These are phyloP conservation scores for Melanogaster broomeanus DNA, from an alignment of 768 basidiomycete genomes.

Conservation along the genomic window DNA sequence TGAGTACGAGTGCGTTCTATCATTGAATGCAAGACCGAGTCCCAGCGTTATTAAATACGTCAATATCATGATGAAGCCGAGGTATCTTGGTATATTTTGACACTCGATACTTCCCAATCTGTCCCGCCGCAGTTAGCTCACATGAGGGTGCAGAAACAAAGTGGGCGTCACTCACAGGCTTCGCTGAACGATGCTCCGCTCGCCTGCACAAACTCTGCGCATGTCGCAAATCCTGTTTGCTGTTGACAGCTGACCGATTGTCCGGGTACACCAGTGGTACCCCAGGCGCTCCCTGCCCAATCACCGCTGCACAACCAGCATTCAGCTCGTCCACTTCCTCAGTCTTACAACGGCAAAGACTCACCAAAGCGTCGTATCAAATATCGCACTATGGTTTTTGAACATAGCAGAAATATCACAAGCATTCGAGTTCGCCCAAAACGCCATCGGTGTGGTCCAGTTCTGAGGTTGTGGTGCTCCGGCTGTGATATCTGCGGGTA, in stretches of 20 bases:
- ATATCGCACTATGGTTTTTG: constrained; percentile 72
- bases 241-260: constrained; percentile 86
- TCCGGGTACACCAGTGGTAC: constrained; percentile 68
- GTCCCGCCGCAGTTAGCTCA: constrained; percentile 6
- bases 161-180: constrained; percentile 65
- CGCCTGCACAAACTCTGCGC: constrained; percentile 72
- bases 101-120: constrained; percentile 85
- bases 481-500: constrained; percentile 77
- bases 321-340: constrained; percentile 3
- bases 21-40: not conserved
- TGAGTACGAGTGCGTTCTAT: not conserved
- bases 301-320: constrained; percentile 60
- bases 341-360: constrained; percentile 9
- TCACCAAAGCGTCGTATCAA: constrained; percentile 85
- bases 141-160: constrained; percentile 1
- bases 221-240: constrained; percentile 80
- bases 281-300: constrained; percentile 89
- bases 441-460: constrained; percentile 81
- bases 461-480: constrained; percentile 68
- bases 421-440: constrained; percentile 65
- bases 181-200: constrained; percentile 70
- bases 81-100: constrained; percentile 67
- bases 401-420: constrained; percentile 85
- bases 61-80: constrained; percentile 17
- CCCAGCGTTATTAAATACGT: not conserved